Evolutionary conservation across 306 rosid species (phyloP).

Genomic region (Hylodesmum podocarpum): DNA sequence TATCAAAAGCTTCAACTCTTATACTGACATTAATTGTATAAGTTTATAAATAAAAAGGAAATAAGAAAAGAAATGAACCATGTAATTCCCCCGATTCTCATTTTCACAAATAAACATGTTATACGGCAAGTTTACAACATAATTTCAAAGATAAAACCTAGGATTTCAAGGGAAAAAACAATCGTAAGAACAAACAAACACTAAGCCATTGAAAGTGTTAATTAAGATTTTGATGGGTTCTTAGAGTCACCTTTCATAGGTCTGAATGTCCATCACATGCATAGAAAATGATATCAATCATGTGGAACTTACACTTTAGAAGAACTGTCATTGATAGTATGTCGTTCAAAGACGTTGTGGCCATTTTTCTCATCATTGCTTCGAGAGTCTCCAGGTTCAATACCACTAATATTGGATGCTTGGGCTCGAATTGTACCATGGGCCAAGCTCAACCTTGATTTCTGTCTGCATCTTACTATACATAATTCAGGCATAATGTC

Average conservation of each 20-base stretch:
- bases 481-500: constrained; percentile 39
- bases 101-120: not conserved
- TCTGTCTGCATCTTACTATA: constrained; percentile 64
- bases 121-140: constrained; percentile 10
- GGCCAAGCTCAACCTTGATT: constrained; percentile 38
- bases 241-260: not conserved
- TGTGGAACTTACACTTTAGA: constrained; percentile 63
- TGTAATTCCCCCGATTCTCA: not conserved
- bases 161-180: not conserved
- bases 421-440: constrained; percentile 50
- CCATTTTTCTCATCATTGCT: constrained; percentile 50
- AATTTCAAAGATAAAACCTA: not conserved
- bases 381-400: constrained; percentile 74
- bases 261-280: not conserved
- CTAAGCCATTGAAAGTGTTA: not conserved
- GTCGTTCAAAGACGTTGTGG: constrained; percentile 39
- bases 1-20: not conserved
- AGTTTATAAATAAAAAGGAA: not conserved
- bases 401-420: constrained; percentile 68
- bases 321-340: constrained; percentile 41
- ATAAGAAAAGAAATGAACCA: not conserved
- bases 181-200: not conserved
- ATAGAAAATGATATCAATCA: constrained; percentile 13
- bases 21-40: not conserved
- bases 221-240: not conserved